phyloP scores from a whole-genome alignment of 2,329 filamentous ascomycete species.

The Fusarium sp. region DNA sequence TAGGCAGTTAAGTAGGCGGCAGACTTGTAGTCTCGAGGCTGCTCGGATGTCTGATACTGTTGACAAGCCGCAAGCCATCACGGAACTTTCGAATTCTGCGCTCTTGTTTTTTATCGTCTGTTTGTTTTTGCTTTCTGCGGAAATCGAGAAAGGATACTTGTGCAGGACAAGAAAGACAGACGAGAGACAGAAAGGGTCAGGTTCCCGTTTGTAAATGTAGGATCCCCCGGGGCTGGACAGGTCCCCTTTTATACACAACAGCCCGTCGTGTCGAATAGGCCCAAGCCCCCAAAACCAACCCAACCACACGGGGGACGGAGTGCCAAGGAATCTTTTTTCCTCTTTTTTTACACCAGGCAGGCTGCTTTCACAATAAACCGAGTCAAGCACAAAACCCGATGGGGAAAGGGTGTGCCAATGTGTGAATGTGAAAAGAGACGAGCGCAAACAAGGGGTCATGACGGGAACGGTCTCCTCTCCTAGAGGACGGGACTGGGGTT shows the following conservation, averaged over 20 bases:
- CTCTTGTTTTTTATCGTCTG: conserved; percentile 22
- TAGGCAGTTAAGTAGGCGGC: conserved; percentile 44
- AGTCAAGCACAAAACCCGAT: conserved; percentile 14
- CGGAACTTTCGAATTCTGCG: conserved; percentile 23
- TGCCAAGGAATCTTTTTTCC: conserved; percentile 19
- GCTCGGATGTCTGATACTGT: conserved; percentile 41
- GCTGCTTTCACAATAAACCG: background rate
- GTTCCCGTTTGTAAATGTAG: conserved; percentile 10
- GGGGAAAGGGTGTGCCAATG: conserved; percentile 34
- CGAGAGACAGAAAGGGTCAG: background rate
- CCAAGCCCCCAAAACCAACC: conserved; percentile 16
- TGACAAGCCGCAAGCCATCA: conserved; percentile 45
- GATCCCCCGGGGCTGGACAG: conserved; percentile 17
- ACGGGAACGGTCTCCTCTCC: conserved; percentile 14
- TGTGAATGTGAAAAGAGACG: conserved; percentile 11
- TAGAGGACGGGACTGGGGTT: conserved; percentile 13
- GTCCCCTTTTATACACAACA: conserved; percentile 34
- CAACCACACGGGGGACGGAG: conserved; percentile 10
- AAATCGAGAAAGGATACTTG: conserved; percentile 7
- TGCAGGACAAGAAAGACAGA: background rate
- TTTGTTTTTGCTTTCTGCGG: conserved; percentile 6
- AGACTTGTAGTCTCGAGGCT: conserved; percentile 43
- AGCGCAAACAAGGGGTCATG: conserved; percentile 14
- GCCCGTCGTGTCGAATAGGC: background rate
- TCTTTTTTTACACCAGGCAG: background rate